These are phyloP conservation scores for Ceratobasidium sp. DNA, from an alignment of 1,284 basidiomycete species.

Conservation along the genomic window DNA sequence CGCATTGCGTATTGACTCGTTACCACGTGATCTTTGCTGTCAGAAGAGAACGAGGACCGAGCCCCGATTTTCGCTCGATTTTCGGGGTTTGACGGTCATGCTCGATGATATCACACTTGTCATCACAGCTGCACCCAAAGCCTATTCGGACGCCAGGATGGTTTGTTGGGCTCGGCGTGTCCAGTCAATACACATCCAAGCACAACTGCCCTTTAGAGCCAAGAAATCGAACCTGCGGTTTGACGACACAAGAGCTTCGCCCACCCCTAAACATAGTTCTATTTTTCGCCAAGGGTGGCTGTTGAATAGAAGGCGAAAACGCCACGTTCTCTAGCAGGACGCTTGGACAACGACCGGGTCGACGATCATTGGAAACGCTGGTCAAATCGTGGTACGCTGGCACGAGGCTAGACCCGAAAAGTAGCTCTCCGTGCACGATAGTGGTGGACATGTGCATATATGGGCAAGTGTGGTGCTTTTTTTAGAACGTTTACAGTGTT, in stretches of 20 bases:
- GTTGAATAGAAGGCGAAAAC: not conserved
- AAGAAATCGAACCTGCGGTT: constrained; percentile 13
- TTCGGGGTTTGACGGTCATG: not conserved
- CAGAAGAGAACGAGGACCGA: not conserved
- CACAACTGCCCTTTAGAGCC: not conserved
- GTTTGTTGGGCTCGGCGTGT: not conserved
- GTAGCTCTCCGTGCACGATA: not conserved
- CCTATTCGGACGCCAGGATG: constrained; percentile 7
- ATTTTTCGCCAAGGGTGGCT: not conserved
- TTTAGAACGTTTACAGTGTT: not conserved
- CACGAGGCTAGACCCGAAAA: not conserved
- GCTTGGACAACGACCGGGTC: not conserved
- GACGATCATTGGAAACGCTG: constrained; percentile 1
- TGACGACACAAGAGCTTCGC: not conserved
- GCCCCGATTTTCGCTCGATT: constrained; percentile 5
- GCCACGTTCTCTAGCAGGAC: constrained; percentile 5
- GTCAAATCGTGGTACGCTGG: not conserved
- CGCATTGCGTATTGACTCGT: not conserved
- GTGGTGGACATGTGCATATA: not conserved
- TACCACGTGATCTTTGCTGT: not conserved
- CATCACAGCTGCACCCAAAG: not conserved
- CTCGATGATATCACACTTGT: constrained; percentile 5
- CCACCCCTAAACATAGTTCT: constrained; percentile 35
- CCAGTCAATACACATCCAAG: constrained; percentile 1
- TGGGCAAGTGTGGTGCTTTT: not conserved